Conservation (phyloP, 805 yeast species). For the Brettanomyces anomalus region DNA sequence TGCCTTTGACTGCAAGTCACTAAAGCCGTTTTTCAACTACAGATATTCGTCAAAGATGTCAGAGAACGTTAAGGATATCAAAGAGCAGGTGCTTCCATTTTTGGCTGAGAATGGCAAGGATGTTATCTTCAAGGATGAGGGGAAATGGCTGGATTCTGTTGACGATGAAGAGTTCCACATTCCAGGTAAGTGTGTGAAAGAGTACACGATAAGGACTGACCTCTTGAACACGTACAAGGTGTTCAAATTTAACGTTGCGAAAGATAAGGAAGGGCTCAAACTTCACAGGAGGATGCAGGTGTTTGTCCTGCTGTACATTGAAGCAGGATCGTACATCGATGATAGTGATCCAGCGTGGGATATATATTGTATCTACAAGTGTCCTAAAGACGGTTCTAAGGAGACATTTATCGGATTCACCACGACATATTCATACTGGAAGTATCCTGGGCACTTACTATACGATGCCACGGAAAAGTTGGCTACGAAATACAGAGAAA, state of each 20-base stretch:
- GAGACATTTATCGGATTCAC: slow-evolving; percentile 64
- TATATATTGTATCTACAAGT: slow-evolving; percentile 44
- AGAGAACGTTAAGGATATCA: slow-evolving; percentile 53
- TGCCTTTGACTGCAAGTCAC: slow-evolving; percentile 68
- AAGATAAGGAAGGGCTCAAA: slow-evolving; percentile 33
- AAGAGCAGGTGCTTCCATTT: slow-evolving; percentile 41
- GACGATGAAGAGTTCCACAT: slow-evolving; percentile 33
- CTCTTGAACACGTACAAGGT: slow-evolving; percentile 34
- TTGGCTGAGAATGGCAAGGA: slow-evolving; percentile 43
- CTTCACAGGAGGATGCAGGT: slow-evolving; percentile 68
- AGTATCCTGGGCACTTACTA: slow-evolving; percentile 42
- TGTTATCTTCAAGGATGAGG: slow-evolving; percentile 55
- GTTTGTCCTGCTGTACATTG: slow-evolving; percentile 76
- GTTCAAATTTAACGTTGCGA: slow-evolving; percentile 36
- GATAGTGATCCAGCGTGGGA: slow-evolving; percentile 74
- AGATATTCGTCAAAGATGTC: slow-evolving; percentile 44
- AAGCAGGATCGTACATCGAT: slow-evolving; percentile 89
- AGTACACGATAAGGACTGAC: slow-evolving; percentile 18
- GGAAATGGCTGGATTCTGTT: slow-evolving; percentile 52
- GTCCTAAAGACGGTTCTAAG: slow-evolving; percentile 23
- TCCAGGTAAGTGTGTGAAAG: slow-evolving; percentile 25
- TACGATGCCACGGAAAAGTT: slow-evolving; percentile 36
- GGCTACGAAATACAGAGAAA: slow-evolving; percentile 39
- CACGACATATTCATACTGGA: slow-evolving; percentile 80
- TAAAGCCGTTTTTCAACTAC: slow-evolving; percentile 63